Base-by-base conservation (phyloP, 1,284 basidiomycete genomes). In the Marasmius sp. region DNA sequence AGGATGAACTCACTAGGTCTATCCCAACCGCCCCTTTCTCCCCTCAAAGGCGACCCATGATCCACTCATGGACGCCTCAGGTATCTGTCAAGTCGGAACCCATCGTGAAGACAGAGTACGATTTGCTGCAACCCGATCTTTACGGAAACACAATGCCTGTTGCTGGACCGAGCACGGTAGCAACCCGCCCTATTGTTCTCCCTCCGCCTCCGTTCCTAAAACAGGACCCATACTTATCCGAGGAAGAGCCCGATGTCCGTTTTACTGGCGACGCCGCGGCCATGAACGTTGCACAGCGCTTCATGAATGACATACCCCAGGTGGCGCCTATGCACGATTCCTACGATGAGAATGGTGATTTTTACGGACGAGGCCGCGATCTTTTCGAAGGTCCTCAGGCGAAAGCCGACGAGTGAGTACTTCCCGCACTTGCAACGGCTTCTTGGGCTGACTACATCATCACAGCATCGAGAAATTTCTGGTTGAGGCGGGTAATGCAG, bases 381-480 rank as follows among this genome's bases (percentile, higher is more conserved):
- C 67, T 64, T 0, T 84, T 80, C 66, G 65, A 66, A 1, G 82
- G 81, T 0, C 82, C 82, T 18, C 71, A 73, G 34, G 82, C 82
- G 3, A 73, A 75, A 33, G 73, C 77, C 10, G 79, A 81, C 58
- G 84, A 85, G 84, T 85, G 69, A 27, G 80, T 76, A 52, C 18
- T 41, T 38, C 37, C 45, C 20, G 60, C 49, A 55, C 47, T 38
- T 34, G 34, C 16, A 58, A 18, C 59, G 36, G 49, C 18, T 54
- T 63, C 50, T 34, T 34, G 12, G 6, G 48, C 57, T 64, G 49
- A 60, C 18, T 39, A 20, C 47, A 45, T 37, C 59, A 18, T 33
- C 39, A 39, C 59, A 86, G 85, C 64, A 80, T 86, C 53, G 77
- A 82, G 36, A 77, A 82, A 61, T 87, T 86, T 67, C 63, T 87